Evolutionary conservation across 805 yeast species (phyloP).

Genomic region (Kuraishia hungarica): DNA sequence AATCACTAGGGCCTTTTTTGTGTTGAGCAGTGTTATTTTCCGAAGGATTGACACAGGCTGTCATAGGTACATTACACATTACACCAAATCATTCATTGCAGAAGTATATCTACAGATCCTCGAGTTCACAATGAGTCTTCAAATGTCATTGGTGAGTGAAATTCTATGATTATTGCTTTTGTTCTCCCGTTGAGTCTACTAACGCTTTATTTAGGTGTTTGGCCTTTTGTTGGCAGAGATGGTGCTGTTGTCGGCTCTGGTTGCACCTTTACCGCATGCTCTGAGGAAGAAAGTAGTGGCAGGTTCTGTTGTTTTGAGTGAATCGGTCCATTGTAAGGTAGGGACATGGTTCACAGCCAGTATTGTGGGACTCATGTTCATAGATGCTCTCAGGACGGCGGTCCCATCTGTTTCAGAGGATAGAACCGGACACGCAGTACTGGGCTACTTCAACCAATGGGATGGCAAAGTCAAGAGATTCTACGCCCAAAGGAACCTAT

Average conservation of each 20-base stretch:
- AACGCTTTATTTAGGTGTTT: conserved; percentile 20
- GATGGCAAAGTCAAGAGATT: conserved; percentile 36
- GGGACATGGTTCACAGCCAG: conserved; percentile 30
- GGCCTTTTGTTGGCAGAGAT: conserved; percentile 35
- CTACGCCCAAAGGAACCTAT: conserved; percentile 49
- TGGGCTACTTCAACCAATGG: conserved; percentile 28
- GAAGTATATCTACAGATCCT: background rate
- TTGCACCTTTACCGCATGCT: conserved; percentile 41
- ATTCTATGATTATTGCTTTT: background rate
- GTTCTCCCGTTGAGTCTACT: background rate
- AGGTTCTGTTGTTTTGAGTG: conserved; percentile 19
- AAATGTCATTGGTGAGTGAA: conserved; percentile 1
- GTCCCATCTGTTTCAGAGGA: conserved; percentile 10
- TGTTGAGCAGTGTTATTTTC: too few relatives aligned
- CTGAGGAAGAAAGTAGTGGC: conserved; percentile 29
- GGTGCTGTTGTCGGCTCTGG: conserved; percentile 30
- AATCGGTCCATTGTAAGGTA: conserved; percentile 29
- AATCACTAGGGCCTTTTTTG: too few relatives aligned
- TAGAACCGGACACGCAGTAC: conserved; percentile 1
- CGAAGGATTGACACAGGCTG: too few relatives aligned
- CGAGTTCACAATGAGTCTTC: conserved; percentile 1
- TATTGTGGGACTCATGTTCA: conserved; percentile 34
- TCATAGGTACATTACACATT: too few relatives aligned
- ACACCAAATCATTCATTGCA: background rate
- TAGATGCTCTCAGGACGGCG: conserved; percentile 30